Evolutionary conservation across 495 filamentous ascomycete genomes (phyloP).

Genomic region (Annulohypoxylon bovei): DNA sequence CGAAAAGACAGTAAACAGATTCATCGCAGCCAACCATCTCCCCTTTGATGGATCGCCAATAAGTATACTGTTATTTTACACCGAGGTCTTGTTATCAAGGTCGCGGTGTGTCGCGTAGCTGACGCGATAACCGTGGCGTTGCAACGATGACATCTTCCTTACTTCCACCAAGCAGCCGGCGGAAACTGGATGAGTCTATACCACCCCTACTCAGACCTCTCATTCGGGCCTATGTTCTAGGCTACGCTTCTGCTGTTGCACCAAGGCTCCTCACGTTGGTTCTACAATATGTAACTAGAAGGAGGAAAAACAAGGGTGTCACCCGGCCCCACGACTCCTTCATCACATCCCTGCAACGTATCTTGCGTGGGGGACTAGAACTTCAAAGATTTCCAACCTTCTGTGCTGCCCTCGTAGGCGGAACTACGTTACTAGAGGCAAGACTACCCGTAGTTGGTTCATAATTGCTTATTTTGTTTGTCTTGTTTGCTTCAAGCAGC

Average conservation of each 20-base stretch:
- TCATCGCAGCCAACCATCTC: not conserved
- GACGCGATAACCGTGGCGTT: slow-evolving; percentile 25
- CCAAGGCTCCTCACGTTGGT: slow-evolving; percentile 71
- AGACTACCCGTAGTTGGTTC: slow-evolving; percentile 37
- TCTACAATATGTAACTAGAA: slow-evolving; percentile 54
- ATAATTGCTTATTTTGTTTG: not conserved
- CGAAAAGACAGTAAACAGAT: not conserved
- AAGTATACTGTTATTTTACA: slow-evolving; percentile 14
- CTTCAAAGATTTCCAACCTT: slow-evolving; percentile 80
- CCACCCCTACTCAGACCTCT: slow-evolving; percentile 66
- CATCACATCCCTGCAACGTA: slow-evolving; percentile 51
- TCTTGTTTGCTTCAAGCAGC: not conserved
- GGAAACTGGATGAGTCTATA: slow-evolving; percentile 49
- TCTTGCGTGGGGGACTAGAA: slow-evolving; percentile 59
- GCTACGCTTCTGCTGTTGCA: slow-evolving; percentile 75
- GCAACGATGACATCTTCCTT: slow-evolving; percentile 38
- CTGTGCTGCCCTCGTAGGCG: slow-evolving; percentile 79
- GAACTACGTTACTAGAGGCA: slow-evolving; percentile 77
- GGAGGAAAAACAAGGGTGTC: slow-evolving; percentile 58
- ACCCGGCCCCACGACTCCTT: slow-evolving; percentile 50
- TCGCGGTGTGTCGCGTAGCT: slow-evolving; percentile 32
- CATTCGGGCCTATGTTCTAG: slow-evolving; percentile 77
- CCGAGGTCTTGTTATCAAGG: slow-evolving; percentile 9
- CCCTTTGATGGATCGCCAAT: slow-evolving; percentile 4
- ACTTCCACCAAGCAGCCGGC: slow-evolving; percentile 33